Percentiles rank a stretch among this genome's conserved stretches.
Evolutionary conservation across 306 rosid genomes (phyloP).

Genomic region (Boehmeria nivea): DNA sequence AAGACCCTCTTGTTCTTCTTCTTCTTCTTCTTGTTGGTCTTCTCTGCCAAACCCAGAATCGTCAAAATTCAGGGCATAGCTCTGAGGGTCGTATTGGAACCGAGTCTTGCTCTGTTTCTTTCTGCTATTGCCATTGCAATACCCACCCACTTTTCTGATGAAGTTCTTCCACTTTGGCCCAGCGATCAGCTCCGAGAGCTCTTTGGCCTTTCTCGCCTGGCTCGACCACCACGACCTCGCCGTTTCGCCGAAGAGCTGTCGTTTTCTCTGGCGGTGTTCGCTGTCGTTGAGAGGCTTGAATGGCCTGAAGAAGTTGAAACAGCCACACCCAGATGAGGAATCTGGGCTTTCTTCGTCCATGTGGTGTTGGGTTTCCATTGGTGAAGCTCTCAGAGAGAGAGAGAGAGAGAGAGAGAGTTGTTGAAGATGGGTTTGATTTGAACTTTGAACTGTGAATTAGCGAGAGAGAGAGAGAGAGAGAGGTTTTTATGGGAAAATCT

Average conservation of each 20-base stretch:
- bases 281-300: slow-evolving; percentile 11
- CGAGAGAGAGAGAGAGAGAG: background rate
- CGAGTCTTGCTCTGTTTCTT: slow-evolving; percentile 12
- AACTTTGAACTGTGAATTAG: background rate
- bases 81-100: slow-evolving; percentile 59
- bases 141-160: slow-evolving; percentile 54
- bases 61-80: slow-evolving; percentile 74
- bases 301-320: slow-evolving; percentile 29
- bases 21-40: background rate
- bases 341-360: slow-evolving; percentile 22
- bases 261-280: slow-evolving; percentile 6
- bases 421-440: background rate
- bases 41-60: slow-evolving; percentile 28
- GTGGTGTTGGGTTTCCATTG: slow-evolving; percentile 21
- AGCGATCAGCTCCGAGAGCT: slow-evolving; percentile 48
- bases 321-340: slow-evolving; percentile 32
- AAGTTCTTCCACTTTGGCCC: slow-evolving; percentile 80
- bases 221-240: slow-evolving; percentile 36
- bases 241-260: slow-evolving; percentile 13
- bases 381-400: background rate
- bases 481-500: no score
- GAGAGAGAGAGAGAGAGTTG: slow-evolving; percentile 6
- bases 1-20: slow-evolving; percentile 36
- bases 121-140: slow-evolving; percentile 21
- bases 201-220: slow-evolving; percentile 42